Evolutionary conservation across 805 yeast genomes (phyloP).

Genomic region (Wickerhamomyces xylosicus): DNA sequence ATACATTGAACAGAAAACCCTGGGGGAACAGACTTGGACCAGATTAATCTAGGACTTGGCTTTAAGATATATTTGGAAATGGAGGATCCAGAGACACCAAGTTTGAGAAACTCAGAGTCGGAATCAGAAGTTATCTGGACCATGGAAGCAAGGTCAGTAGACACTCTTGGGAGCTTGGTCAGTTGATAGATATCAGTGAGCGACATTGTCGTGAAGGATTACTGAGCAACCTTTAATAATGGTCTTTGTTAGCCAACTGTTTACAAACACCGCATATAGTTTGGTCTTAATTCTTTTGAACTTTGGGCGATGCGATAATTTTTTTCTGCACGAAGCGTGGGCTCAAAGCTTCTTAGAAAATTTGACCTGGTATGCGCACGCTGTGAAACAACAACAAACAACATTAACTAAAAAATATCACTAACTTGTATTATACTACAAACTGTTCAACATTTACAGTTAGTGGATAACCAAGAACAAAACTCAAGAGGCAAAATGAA

Average conservation of each 20-base stretch:
- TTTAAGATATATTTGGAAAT: slow-evolving; percentile 28
- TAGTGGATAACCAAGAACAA: no score
- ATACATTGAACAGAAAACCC: slow-evolving; percentile 25
- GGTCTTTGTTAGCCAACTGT: no score
- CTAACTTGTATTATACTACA: no score
- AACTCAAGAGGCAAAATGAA: no score
- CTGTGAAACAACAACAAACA: no score
- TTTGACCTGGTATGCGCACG: no score
- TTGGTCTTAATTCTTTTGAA: background rate
- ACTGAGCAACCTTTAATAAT: background rate
- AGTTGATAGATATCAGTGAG: slow-evolving; percentile 15
- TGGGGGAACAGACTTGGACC: slow-evolving; percentile 44
- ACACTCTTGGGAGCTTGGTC: slow-evolving; percentile 17
- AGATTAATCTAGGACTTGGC: slow-evolving; percentile 41
- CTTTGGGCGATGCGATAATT: background rate
- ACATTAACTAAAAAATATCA: no score
- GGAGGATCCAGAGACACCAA: slow-evolving; percentile 21
- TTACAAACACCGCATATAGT: no score
- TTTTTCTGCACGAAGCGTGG: no score
- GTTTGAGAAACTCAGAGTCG: slow-evolving; percentile 12
- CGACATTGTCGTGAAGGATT: slow-evolving; percentile 10
- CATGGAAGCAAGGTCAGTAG: slow-evolving; percentile 10
- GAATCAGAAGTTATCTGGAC: slow-evolving; percentile 7
- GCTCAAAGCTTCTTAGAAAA: no score
- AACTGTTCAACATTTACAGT: no score